Conservation (phyloP, 352 stramenopile genomes). For the Aphanomyces euteiches region DNA sequence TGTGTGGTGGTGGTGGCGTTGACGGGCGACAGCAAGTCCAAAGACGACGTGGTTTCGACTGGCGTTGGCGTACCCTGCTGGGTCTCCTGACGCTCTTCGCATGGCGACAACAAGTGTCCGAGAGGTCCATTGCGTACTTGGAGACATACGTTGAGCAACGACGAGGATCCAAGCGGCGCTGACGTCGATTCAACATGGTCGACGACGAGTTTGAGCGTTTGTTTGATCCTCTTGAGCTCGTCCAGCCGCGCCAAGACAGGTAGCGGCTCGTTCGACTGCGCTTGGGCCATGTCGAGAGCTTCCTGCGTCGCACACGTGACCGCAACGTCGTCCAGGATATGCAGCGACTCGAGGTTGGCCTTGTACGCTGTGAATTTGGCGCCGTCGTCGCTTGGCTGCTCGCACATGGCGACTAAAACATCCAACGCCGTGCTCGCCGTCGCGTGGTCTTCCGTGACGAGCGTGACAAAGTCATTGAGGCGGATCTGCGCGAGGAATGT, state of each 20-base stretch:
- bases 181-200: background rate
- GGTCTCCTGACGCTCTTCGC: background rate
- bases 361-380: slow-evolving; percentile 65
- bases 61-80: background rate
- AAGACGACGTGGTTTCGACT: background rate
- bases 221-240: slow-evolving; percentile 6
- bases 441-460: slow-evolving; percentile 71
- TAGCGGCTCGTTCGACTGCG: background rate
- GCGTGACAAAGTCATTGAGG: slow-evolving; percentile 62
- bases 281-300: slow-evolving; percentile 1
- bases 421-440: slow-evolving; percentile 72
- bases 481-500: slow-evolving; percentile 60
- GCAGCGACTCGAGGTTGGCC: slow-evolving; percentile 55
- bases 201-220: slow-evolving; percentile 2
- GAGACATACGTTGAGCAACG: background rate
- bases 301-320: background rate
- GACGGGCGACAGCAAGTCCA: slow-evolving; percentile 14
- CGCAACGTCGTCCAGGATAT: slow-evolving; percentile 8
- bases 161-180: background rate
- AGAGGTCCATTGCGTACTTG: background rate
- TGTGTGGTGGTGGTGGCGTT: too few species aligned
- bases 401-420: slow-evolving; percentile 66
- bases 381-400: slow-evolving; percentile 46
- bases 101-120: background rate
- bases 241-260: background rate